phyloP scores from a whole-genome alignment of 495 filamentous ascomycete species.

The Bacidia rubella region DNA sequence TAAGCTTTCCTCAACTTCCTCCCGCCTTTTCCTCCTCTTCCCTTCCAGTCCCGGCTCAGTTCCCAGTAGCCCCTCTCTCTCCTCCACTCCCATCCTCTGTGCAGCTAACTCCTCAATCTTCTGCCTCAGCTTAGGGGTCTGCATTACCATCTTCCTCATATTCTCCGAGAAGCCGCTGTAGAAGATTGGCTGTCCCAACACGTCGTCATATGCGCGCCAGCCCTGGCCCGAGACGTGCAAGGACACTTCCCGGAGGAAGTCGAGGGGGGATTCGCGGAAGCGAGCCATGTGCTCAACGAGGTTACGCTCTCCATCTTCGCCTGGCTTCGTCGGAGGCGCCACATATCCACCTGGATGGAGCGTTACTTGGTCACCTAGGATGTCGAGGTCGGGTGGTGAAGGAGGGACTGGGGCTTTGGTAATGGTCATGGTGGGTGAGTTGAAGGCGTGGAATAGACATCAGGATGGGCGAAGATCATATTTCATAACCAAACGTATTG shows the following conservation, averaged over 20 bases:
- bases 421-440: conserved; percentile 4
- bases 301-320: conserved; percentile 48
- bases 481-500: too few species aligned
- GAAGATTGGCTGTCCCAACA: conserved; percentile 85
- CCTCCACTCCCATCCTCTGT: conserved; percentile 57
- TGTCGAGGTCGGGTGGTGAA: conserved; percentile 70
- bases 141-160: conserved; percentile 65
- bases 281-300: conserved; percentile 72
- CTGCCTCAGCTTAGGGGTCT: conserved; percentile 55
- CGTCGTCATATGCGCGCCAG: conserved; percentile 85
- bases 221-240: conserved; percentile 80
- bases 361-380: conserved; percentile 64
- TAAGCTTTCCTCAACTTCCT: conserved; percentile 48
- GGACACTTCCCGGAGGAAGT: conserved; percentile 85
- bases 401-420: conserved; percentile 13
- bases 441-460: background rate
- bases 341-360: conserved; percentile 68
- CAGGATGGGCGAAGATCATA: too few species aligned
- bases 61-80: conserved; percentile 55
- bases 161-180: conserved; percentile 83
- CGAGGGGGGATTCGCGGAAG: conserved; percentile 57
- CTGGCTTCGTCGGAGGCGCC: conserved; percentile 28
- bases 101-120: conserved; percentile 68
- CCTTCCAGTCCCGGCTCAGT: conserved; percentile 25
- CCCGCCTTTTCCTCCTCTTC: conserved; percentile 38